Conservation (phyloP, 305 asterid genomes). For the Ajuga reptans region DNA sequence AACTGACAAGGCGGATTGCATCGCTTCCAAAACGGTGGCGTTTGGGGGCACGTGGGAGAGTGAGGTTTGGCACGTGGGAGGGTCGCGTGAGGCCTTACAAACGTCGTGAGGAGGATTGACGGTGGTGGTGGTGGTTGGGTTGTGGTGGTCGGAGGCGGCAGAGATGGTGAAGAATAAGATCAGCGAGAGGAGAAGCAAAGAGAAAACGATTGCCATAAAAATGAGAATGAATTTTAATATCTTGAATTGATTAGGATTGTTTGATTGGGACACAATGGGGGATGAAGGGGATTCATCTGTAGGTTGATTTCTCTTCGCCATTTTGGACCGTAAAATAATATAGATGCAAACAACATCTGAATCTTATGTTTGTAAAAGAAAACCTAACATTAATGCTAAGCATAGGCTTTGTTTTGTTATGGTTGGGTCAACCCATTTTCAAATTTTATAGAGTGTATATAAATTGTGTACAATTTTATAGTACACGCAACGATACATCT, state of each 20-base stretch:
- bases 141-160: constrained; percentile 23
- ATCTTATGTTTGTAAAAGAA: too few relatives aligned
- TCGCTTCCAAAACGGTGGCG: constrained; percentile 34
- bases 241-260: neutral
- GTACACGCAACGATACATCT: too few relatives aligned
- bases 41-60: constrained; percentile 28
- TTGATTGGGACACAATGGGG: too few relatives aligned
- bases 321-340: too few relatives aligned
- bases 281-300: too few relatives aligned
- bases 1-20: constrained; percentile 30
- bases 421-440: too few relatives aligned
- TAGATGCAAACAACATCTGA: too few relatives aligned
- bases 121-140: constrained; percentile 10
- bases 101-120: constrained; percentile 21
- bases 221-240: neutral
- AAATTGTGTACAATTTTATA: too few relatives aligned
- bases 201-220: constrained; percentile 24
- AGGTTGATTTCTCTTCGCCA: too few relatives aligned
- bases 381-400: too few relatives aligned
- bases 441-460: too few relatives aligned
- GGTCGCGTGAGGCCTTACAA: constrained; percentile 57
- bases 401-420: too few relatives aligned
- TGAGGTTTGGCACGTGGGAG: constrained; percentile 39
- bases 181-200: constrained; percentile 18
- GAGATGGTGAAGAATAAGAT: constrained; percentile 27